Conservation (phyloP, 257 asterid genomes). For the Apocynum venetum region DNA sequence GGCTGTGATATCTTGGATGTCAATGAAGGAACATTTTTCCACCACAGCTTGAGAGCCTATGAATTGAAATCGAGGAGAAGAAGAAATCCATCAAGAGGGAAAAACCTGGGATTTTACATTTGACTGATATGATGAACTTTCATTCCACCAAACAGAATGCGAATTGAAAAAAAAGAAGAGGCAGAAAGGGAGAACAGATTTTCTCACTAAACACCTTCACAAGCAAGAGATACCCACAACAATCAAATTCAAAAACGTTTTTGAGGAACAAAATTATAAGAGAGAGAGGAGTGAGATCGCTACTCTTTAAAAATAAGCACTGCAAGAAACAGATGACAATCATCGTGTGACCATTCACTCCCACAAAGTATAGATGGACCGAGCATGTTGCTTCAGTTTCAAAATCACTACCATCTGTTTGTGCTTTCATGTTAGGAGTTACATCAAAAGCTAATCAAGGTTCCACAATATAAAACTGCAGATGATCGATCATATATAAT, state of each 20-base stretch:
- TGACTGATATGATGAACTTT: neutral
- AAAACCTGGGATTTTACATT: neutral
- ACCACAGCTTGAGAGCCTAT: constrained; percentile 87
- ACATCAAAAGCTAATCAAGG: neutral
- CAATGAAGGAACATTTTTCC: constrained; percentile 68
- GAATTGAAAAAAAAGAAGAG: neutral
- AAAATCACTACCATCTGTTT: neutral
- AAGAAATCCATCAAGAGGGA: constrained; percentile 8
- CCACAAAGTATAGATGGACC: neutral
- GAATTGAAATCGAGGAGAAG: constrained; percentile 6
- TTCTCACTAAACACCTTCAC: neutral
- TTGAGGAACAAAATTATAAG: neutral
- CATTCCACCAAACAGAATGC: neutral
- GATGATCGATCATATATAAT: neutral
- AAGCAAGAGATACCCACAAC: neutral
- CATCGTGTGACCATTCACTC: neutral
- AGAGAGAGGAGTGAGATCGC: neutral
- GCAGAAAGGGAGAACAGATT: neutral
- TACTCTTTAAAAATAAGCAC: neutral
- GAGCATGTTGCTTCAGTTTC: neutral
- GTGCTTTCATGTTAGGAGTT: neutral
- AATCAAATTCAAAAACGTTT: neutral
- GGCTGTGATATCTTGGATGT: constrained; percentile 66
- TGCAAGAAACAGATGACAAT: neutral
- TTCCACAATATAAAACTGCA: neutral